Base-by-base conservation (phyloP, 1,284 basidiomycete genomes). In the Paramarasmius palmivorus region DNA sequence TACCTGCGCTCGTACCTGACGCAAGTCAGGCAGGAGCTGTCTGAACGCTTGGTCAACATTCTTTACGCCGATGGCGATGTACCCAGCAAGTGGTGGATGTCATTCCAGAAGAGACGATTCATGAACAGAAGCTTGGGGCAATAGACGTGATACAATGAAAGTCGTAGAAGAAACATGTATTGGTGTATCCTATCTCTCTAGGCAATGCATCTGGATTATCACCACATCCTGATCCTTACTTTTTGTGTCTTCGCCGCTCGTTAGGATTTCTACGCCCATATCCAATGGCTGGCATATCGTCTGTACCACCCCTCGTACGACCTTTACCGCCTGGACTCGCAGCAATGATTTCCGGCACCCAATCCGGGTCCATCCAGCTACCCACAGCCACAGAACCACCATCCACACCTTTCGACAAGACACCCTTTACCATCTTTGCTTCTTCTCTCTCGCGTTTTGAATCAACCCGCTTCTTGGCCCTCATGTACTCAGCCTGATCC, bases 31-130 rank as follows among this genome's bases (percentile, higher is more conserved):
- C 93, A 95, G 70, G 97, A 99, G 70, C 79, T 95, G 22, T 91
- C 93, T 15, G 77, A 84, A 12, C 84, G 97, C 39, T 73, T 99
- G 51, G 83, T 95, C 32, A 94, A 97, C 64, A 83, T 87, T 54
- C 77, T 99, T 38, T 99, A 98, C 70, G 83, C 88, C 63, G 80
- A 95, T 75, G 83, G 90, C 46, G 85, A 88, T 3, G 87, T 88
- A 68, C 95, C 97, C 1, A 97, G 91, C 81, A 99, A 99, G 73
- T 99, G 96, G 96, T 99, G 97, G 97, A 94, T 99, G 90, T 90
- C 93, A 35, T 99, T 99, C 84, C 95, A 95, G 74, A 98, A 96
- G 82, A 84, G 95, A 67, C 83, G 90, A 40, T 95, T 95, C 82
- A 94, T 95, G 92, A 92, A 92, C 75, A 89, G 92, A 68, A 92